Evolutionary conservation across 1,284 basidiomycete species (phyloP), one percentile per base, ranked within the genome.

Genomic region (Cerrena zonata): DNA sequence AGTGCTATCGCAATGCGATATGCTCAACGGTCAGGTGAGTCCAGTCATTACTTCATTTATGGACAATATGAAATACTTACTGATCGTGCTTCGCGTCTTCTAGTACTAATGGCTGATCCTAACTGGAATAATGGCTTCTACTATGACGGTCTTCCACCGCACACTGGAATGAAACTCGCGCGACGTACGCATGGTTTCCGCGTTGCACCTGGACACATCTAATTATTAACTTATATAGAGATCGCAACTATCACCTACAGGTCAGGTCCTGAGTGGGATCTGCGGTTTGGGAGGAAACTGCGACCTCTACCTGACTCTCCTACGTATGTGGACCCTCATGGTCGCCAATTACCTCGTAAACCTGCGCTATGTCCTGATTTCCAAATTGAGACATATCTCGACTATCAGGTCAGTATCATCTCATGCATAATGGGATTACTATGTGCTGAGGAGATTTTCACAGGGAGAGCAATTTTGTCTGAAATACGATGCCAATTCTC

Each of bases 71-170:
- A 38, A 39, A 55, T 24, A 54, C 56, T 23, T 49, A 49, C 52
- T n/a, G 45, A 40, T 24, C n/a, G 3, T 48, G 27, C 22, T 53
- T 30, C 4, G 21, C 23, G 46, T 51, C 41, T 40, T 34, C 23
- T 56, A 93, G 95, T 99, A 11, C 80, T 99, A 48, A 99, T 99
- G 95, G 87, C 94, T 4, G 95, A 99, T 69, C 95, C 95, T 0
- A 97, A 99, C 60, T 99, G 95, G 96, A 99, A 99, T 58, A 85
- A 94, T 38, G 95, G 96, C 1, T 97, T 95, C 68, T 99, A 99
- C 70, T 99, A 99, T 64, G 89, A 92, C 48, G 77, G 80, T n/a
- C 66, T 94, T 12, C 96, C 95, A 1, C 95, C 95, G 2, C 96
- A 99, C 66, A 91, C 86, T 2, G 95, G 95, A 22, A 98, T 99